These are phyloP conservation scores for Boechera divaricarpa DNA, from an alignment of 345 rosid species.

Conservation along the genomic window DNA sequence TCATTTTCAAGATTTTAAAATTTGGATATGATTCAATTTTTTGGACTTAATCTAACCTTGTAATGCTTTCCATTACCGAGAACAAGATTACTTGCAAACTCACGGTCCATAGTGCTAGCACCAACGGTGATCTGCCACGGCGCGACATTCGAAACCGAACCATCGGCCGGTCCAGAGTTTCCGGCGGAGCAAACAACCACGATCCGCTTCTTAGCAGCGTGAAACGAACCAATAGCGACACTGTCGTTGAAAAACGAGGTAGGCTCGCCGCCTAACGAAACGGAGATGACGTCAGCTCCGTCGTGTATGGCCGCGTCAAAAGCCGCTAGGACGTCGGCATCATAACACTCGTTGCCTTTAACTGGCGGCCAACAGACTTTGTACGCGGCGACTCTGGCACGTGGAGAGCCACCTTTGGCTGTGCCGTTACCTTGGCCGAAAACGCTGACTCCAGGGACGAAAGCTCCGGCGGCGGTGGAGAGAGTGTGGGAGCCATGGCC, in stretches of 20 bases:
- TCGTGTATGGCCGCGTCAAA: constrained; percentile 79
- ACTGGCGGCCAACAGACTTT: constrained; percentile 76
- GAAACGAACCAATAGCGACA: constrained; percentile 77
- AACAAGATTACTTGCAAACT: constrained; percentile 67
- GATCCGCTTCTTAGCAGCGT: constrained; percentile 67
- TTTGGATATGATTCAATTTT: not conserved
- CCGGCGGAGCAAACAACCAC: constrained; percentile 80
- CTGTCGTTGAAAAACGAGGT: constrained; percentile 58
- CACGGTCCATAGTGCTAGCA: constrained; percentile 88
- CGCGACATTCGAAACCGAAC: constrained; percentile 67
- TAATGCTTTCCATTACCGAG: constrained; percentile 60
- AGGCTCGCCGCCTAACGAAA: constrained; percentile 67
- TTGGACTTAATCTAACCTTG: constrained; percentile 53
- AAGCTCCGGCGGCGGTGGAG: constrained; percentile 81
- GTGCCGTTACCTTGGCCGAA: constrained; percentile 68
- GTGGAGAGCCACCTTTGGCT: constrained; percentile 86
- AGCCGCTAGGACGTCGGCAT: constrained; percentile 71
- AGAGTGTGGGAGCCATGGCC: constrained; percentile 95
- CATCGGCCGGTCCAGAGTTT: constrained; percentile 75
- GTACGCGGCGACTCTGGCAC: constrained; percentile 83
- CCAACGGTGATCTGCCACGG: constrained; percentile 95
- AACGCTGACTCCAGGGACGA: constrained; percentile 58
- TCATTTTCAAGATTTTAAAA: not conserved
- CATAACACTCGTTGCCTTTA: constrained; percentile 61
- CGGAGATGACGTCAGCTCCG: constrained; percentile 76